A percentile compares a stretch with the other conserved stretches of the same genome.
phyloP scores from a whole-genome alignment of 257 asterid genomes.

The Gentiana straminea region DNA sequence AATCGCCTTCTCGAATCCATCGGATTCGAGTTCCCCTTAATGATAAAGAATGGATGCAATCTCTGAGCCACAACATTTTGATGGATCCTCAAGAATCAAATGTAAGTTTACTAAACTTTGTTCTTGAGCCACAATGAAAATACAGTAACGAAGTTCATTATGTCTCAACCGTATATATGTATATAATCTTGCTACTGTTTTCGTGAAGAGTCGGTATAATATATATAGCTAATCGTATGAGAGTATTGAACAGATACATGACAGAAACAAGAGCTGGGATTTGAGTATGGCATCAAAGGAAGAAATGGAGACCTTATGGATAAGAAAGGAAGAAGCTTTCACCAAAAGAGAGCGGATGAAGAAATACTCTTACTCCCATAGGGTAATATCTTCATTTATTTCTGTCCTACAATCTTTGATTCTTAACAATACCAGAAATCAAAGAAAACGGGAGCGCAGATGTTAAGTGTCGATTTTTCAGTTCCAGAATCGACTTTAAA shows the following conservation, averaged over 20 bases:
- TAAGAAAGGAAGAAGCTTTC: conserved; percentile 48
- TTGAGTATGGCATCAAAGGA: conserved; percentile 36
- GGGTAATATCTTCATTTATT: conserved; percentile 25
- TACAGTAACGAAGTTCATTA: too few relatives aligned
- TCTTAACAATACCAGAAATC: too few relatives aligned
- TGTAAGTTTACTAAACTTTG: conserved; percentile 17
- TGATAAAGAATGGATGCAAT: conserved; percentile 32
- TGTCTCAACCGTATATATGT: too few relatives aligned
- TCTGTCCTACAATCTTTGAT: not conserved
- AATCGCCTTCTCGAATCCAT: conserved; percentile 18
- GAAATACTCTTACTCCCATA: conserved; percentile 66
- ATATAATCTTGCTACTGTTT: too few relatives aligned
- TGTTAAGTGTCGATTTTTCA: too few relatives aligned
- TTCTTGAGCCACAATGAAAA: too few relatives aligned
- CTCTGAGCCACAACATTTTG: conserved; percentile 22
- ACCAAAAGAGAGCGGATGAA: conserved; percentile 64
- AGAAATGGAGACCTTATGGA: conserved; percentile 41
- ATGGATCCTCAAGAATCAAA: conserved; percentile 33
- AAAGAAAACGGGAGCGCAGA: too few relatives aligned
- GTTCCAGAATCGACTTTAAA: too few relatives aligned
- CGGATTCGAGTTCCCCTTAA: conserved; percentile 28
- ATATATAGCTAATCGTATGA: not conserved
- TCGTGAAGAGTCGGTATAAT: too few relatives aligned
- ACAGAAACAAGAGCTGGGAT: conserved; percentile 49
- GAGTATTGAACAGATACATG: conserved; percentile 27